phyloP scores from a whole-genome alignment of 768 basidiomycete genomes.

The Tubosaeta sp. region DNA sequence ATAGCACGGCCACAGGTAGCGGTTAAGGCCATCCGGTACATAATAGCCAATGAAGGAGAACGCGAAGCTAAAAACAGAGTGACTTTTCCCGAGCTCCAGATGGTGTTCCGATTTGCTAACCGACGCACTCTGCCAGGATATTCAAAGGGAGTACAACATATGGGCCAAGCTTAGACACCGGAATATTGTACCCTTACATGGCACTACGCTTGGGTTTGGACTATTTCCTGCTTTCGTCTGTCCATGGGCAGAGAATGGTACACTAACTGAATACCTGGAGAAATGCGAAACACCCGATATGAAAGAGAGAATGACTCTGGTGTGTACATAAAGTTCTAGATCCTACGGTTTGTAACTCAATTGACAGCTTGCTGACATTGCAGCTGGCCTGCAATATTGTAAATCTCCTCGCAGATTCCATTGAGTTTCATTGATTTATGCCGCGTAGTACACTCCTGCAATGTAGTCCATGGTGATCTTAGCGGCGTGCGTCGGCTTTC shows the following conservation, averaged over 20 bases:
- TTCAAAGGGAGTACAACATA: conserved; percentile 27
- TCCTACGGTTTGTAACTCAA: neutral
- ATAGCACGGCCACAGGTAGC: conserved; percentile 17
- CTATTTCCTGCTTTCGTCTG: conserved; percentile 29
- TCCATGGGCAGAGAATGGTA: conserved; percentile 33
- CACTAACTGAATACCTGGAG: conserved; percentile 28
- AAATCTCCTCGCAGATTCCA: neutral
- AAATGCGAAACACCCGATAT: conserved; percentile 10
- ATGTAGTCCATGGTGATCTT: conserved; percentile 38
- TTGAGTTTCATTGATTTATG: neutral
- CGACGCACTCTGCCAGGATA: conserved; percentile 12
- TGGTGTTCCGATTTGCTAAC: neutral
- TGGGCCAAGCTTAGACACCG: conserved; percentile 27
- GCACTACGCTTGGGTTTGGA: conserved; percentile 24
- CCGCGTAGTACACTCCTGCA: conserved; percentile 17
- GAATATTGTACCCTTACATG: conserved; percentile 31
- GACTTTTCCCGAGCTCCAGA: neutral
- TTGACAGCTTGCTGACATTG: conserved; percentile 22
- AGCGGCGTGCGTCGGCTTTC: conserved; percentile 27
- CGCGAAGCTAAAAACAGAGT: conserved; percentile 16
- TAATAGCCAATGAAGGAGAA: conserved; percentile 1
- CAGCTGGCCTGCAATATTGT: conserved; percentile 23
- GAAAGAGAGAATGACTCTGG: conserved; percentile 15
- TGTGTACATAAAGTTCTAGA: neutral
- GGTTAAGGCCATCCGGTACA: conserved; percentile 22